Evolutionary conservation across 2,329 filamentous ascomycete species (phyloP).

Genomic region (Penicillium aurantiogriseum): DNA sequence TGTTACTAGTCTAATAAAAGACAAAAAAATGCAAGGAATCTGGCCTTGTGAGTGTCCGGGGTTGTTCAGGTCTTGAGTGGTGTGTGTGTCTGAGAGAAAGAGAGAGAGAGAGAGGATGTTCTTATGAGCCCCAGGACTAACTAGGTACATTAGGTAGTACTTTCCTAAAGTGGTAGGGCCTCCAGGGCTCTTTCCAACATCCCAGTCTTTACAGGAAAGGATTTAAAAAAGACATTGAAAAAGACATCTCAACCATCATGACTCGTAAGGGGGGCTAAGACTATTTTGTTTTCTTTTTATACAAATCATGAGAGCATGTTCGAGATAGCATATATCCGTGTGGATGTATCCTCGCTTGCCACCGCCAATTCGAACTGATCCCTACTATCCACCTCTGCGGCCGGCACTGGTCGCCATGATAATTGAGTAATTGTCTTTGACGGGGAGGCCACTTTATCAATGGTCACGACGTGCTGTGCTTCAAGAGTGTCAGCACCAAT

Average conservation of each 20-base stretch:
- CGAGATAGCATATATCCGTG: conserved; percentile 41
- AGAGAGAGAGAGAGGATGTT: background rate
- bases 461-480: conserved; percentile 28
- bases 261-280: conserved; percentile 13
- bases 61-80: too few relatives aligned
- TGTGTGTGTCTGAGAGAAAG: too few relatives aligned
- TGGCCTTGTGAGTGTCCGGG: too few relatives aligned
- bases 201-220: background rate
- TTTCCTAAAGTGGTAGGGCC: background rate
- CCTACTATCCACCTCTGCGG: conserved; percentile 12
- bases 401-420: conserved; percentile 60
- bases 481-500: conserved; percentile 35
- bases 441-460: conserved; percentile 49
- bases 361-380: conserved; percentile 41
- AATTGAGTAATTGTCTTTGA: conserved; percentile 67
- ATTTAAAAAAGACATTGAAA: background rate
- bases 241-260: background rate
- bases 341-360: conserved; percentile 47
- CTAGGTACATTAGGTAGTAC: too few relatives aligned
- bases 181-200: background rate
- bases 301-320: conserved; percentile 29
- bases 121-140: too few relatives aligned
- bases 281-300: conserved; percentile 13
- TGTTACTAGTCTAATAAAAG: too few relatives aligned
- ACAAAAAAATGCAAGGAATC: too few relatives aligned